Base-by-base conservation (phyloP, 441 rosid genomes). In the California macrophylla region DNA sequence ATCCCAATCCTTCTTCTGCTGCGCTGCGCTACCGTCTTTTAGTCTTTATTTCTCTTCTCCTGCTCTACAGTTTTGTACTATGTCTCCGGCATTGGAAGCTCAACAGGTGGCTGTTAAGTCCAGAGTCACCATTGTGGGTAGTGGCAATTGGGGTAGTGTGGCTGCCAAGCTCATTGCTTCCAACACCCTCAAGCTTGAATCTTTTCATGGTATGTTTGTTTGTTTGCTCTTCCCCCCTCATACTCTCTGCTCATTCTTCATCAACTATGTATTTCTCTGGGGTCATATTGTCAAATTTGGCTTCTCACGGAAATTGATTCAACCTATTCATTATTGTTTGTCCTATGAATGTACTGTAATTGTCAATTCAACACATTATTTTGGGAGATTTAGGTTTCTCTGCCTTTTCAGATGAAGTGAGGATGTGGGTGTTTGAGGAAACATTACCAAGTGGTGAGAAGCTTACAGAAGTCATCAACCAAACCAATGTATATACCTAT, bases 81-180 rank as follows among this genome's bases (percentile, higher is more conserved):
- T 83, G 86, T 80, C 87, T 68, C 85, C 85, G 67, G 80, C 82
- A 61, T 76, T 71, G 25, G 84, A 69, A 47, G 68, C 78, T 52
- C 75, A 64, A 50, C 73, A 54, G 71, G 72, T 8, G 20, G 61
- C 68, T 0, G 64, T 8, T n/a, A 82, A 75, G 76, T 88, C 92
- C 15, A 88, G 75, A 74, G 92, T 94, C 73, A 90, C 97, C 20
- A 84, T 91, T 54, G 88, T 94, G 9, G 98, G 98, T 0, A 94
- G 98, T 81, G 98, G 98, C 20, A 94, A 91, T 74, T 91, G 97
- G 97, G 97, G 97, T 20, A 94, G 97, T 70, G 99, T 92, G 30
- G 98, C 99, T 73, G 86, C 98, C 68, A 94, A 86, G 74, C 96
- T 94, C 84, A 89, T 94, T 79, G 99, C 97, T 67, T 88, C 93